A percentile compares a stretch with the other conserved stretches of the same genome.
Evolutionary conservation across 2,329 filamentous ascomycete species (phyloP).

Genomic region (Epichloe amarillans): DNA sequence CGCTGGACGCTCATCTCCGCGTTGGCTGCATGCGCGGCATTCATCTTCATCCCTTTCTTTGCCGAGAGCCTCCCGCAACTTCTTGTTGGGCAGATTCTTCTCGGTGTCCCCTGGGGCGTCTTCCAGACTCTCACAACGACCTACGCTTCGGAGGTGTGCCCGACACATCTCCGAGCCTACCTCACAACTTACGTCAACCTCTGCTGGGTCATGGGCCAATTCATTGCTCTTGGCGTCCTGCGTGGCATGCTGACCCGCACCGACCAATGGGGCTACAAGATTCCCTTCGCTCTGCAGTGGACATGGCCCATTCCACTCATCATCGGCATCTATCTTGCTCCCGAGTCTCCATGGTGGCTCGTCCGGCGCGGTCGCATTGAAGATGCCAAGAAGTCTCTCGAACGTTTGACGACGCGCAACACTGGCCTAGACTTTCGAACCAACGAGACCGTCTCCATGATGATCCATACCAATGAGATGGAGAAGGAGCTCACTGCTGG

Average conservation of each 20-base stretch:
- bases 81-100: constrained; percentile 31
- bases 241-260: constrained; percentile 23
- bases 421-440: constrained; percentile 20
- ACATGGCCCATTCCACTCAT: constrained; percentile 32
- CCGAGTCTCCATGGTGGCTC: constrained; percentile 38
- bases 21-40: constrained; percentile 24
- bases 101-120: constrained; percentile 32
- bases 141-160: constrained; percentile 35
- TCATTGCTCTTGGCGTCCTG: constrained; percentile 30
- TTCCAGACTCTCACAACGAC: constrained; percentile 34
- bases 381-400: constrained; percentile 25
- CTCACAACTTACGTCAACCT: constrained; percentile 36
- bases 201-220: constrained; percentile 36
- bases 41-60: constrained; percentile 38
- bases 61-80: constrained; percentile 26
- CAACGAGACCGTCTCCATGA: constrained; percentile 35
- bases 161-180: constrained; percentile 32
- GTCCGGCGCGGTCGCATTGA: constrained; percentile 26
- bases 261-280: constrained; percentile 31
- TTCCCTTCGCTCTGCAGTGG: constrained; percentile 38
- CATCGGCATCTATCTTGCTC: constrained; percentile 28
- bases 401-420: constrained; percentile 27
- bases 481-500: constrained; percentile 28
- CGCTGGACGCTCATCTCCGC: constrained; percentile 33
- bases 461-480: constrained; percentile 36